These are phyloP conservation scores for Leccinum subspadiceum DNA, from an alignment of 1,284 basidiomycete genomes.

Conservation along the genomic window DNA sequence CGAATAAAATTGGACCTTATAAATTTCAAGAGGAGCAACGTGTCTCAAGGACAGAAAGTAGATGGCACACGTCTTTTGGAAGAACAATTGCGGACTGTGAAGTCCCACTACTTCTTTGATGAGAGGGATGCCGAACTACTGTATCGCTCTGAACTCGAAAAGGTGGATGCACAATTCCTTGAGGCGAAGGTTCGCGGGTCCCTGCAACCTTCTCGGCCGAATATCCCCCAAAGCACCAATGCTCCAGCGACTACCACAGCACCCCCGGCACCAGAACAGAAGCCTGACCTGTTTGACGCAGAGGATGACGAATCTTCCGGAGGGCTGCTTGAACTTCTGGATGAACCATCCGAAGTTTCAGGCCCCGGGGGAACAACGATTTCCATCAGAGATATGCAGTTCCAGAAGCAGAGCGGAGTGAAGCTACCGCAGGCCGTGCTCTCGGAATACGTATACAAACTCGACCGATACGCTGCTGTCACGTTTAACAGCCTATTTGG, in stretches of 20 bases:
- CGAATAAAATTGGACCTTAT: conserved; percentile 56
- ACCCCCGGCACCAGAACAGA: neutral
- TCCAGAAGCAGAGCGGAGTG: conserved; percentile 80
- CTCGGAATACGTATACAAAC: conserved; percentile 61
- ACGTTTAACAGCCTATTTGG: conserved; percentile 68
- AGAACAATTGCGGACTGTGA: conserved; percentile 52
- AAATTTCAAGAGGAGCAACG: conserved; percentile 31
- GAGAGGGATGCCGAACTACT: conserved; percentile 63
- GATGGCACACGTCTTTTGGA: conserved; percentile 38
- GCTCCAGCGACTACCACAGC: conserved; percentile 2
- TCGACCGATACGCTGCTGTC: conserved; percentile 74
- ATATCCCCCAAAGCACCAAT: conserved; percentile 1
- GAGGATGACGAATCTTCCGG: conserved; percentile 51
- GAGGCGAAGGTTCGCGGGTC: conserved; percentile 53
- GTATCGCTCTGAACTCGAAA: conserved; percentile 57
- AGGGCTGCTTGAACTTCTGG: conserved; percentile 79
- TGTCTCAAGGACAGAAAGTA: conserved; percentile 5
- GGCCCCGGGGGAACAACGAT: conserved; percentile 57
- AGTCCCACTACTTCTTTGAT: conserved; percentile 76
- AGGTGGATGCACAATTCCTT: conserved; percentile 49
- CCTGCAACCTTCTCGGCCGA: conserved; percentile 2
- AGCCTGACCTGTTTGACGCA: conserved; percentile 49
- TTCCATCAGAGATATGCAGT: conserved; percentile 69
- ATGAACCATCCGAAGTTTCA: conserved; percentile 56
- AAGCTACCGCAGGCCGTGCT: conserved; percentile 72